Conservation (phyloP, 2,329 filamentous ascomycete species). For the Trichoderma aggressivum region DNA sequence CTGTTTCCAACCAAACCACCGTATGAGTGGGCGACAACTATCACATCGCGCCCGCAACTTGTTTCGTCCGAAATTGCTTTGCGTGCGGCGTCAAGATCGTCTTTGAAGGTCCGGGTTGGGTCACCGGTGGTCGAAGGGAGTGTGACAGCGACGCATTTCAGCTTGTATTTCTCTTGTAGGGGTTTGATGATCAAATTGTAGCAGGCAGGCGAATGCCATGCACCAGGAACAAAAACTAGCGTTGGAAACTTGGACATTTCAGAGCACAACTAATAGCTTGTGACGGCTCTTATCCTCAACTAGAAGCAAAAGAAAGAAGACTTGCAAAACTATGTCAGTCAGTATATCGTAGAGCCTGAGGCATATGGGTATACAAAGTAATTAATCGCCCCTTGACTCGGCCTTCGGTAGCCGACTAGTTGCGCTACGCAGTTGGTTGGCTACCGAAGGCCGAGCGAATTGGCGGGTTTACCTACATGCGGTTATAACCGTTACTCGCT, state of each 20-base stretch:
- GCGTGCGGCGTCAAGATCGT: not conserved
- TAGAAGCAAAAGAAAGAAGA: not conserved
- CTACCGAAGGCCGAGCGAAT: not conserved
- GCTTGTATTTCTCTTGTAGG: not conserved
- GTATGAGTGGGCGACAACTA: not conserved
- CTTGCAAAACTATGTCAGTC: not conserved
- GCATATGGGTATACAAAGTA: not conserved
- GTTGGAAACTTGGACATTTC: not conserved
- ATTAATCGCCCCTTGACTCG: not conserved
- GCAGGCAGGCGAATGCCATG: not conserved
- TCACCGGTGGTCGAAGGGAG: not conserved
- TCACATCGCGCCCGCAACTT: not conserved
- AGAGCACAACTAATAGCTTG: not conserved
- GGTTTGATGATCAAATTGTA: not conserved
- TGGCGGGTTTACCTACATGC: not conserved
- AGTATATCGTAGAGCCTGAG: not conserved
- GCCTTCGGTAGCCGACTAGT: not conserved
- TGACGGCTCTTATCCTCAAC: not conserved
- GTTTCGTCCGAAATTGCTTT: not conserved
- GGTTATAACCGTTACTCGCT: not conserved
- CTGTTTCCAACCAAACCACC: slow-evolving; percentile 1
- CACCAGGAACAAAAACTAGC: not conserved
- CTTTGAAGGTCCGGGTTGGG: not conserved
- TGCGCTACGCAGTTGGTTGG: not conserved
- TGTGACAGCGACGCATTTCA: not conserved